phyloP scores from a whole-genome alignment of 2,329 filamentous ascomycete species.

The Alternaria tenuissima region DNA sequence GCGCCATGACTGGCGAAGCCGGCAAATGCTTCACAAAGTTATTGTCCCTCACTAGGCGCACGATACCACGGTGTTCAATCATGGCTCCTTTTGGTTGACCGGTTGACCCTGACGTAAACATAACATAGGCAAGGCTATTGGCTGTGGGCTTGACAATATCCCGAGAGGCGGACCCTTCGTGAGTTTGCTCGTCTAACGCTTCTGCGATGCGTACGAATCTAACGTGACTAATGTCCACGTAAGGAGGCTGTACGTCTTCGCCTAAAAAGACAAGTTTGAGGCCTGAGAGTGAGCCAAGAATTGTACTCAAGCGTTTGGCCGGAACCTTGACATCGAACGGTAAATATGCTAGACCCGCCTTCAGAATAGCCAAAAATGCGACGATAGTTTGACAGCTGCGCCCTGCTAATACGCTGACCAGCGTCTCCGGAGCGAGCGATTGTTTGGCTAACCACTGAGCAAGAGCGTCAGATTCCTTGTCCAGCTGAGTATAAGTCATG shows the following conservation, averaged over 20 bases:
- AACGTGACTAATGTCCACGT: too few species aligned
- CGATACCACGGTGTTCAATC: conserved; percentile 59
- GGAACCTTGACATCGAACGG: conserved; percentile 23
- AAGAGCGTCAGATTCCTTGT: conserved; percentile 7
- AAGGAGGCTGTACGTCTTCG: too few species aligned
- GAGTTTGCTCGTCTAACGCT: too few species aligned
- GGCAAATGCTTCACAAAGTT: background rate
- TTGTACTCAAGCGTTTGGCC: too few species aligned
- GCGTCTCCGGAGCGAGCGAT: conserved; percentile 8
- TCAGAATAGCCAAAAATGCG: conserved; percentile 53
- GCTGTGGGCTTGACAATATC: background rate
- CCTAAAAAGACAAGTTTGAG: too few species aligned
- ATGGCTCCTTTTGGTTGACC: conserved; percentile 65
- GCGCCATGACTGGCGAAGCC: background rate
- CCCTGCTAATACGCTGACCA: conserved; percentile 29
- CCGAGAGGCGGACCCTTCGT: background rate
- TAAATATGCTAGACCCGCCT: conserved; percentile 54
- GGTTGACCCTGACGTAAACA: conserved; percentile 60
- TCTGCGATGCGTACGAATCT: too few species aligned
- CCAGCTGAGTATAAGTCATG: conserved; percentile 20
- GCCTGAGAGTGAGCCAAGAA: too few species aligned
- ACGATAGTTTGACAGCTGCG: conserved; percentile 31
- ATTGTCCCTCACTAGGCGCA: background rate
- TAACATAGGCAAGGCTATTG: conserved; percentile 60
- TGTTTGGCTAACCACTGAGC: conserved; percentile 6